These are phyloP conservation scores for Scleroderma citrinum DNA, from an alignment of 768 basidiomycete genomes.

Conservation along the genomic window DNA sequence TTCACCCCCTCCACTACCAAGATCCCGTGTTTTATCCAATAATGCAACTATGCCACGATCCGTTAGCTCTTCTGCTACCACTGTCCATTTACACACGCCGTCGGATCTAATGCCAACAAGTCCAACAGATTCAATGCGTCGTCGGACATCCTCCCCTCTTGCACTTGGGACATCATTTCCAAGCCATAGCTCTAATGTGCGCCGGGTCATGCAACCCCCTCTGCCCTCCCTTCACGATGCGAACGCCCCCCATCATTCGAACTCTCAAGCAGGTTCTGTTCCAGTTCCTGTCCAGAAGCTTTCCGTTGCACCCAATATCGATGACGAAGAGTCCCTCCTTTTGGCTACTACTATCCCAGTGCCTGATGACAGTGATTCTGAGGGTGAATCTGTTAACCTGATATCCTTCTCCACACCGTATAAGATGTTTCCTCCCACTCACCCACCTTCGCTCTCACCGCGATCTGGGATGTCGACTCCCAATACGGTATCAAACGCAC, in stretches of 20 bases:
- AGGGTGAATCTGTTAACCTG: constrained; percentile 51
- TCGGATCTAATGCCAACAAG: constrained; percentile 31
- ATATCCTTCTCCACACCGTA: constrained; percentile 72
- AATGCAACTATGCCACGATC: constrained; percentile 37
- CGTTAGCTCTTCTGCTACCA: constrained; percentile 30
- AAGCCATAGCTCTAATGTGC: constrained; percentile 30
- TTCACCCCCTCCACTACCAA: constrained; percentile 40
- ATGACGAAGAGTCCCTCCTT: constrained; percentile 57
- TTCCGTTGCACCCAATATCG: constrained; percentile 35
- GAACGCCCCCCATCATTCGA: constrained; percentile 15
- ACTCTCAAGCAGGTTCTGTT: constrained; percentile 16
- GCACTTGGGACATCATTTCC: constrained; percentile 25
- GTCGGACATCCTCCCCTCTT: constrained; percentile 48
- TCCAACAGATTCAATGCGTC: constrained; percentile 27
- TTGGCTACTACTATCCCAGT: constrained; percentile 70
- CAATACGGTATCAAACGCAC: constrained; percentile 49
- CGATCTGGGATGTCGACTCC: constrained; percentile 46
- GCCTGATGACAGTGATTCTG: constrained; percentile 69
- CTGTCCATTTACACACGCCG: constrained; percentile 37
- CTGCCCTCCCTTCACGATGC: constrained; percentile 28
- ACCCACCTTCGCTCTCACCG: constrained; percentile 47
- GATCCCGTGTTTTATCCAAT: constrained; percentile 36
- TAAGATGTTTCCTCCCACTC: constrained; percentile 41
- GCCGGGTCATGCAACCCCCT: constrained; percentile 35
- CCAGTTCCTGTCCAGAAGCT: constrained; percentile 40